Percentiles rank a stretch among this genome's conserved stretches.
Conservation (phyloP, 768 basidiomycete species). For the Pleurotus pulmonarius region DNA sequence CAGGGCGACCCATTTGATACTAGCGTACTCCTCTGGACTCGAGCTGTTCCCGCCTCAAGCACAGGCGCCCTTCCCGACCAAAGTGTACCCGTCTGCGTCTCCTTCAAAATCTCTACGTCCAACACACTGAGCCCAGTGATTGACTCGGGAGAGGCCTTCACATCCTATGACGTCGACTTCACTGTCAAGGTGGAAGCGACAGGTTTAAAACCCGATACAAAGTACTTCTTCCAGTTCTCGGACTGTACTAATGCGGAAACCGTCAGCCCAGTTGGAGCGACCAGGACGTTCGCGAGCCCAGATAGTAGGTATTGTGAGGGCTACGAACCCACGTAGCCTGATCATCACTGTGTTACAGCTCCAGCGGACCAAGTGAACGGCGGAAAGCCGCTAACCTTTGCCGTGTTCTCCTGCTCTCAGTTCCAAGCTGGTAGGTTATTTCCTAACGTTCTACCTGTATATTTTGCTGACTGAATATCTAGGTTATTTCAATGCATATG, state of each 20-base stretch:
- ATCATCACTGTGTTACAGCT: slow-evolving; percentile 22
- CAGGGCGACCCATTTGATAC: slow-evolving; percentile 53
- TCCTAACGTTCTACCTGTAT: background rate
- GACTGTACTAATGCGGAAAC: slow-evolving; percentile 46
- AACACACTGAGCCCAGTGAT: slow-evolving; percentile 28
- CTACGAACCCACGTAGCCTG: background rate
- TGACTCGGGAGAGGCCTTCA: slow-evolving; percentile 47
- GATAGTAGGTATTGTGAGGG: slow-evolving; percentile 30
- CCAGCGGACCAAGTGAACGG: slow-evolving; percentile 44
- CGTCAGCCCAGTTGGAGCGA: slow-evolving; percentile 44
- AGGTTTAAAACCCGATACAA: slow-evolving; percentile 43
- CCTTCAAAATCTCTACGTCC: slow-evolving; percentile 40
- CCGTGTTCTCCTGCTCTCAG: slow-evolving; percentile 57
- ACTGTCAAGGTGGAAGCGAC: slow-evolving; percentile 59
- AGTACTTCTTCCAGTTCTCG: slow-evolving; percentile 52
- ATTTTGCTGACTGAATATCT: background rate
- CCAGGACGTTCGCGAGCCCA: slow-evolving; percentile 46
- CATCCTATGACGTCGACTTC: slow-evolving; percentile 55
- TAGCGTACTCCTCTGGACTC: slow-evolving; percentile 61
- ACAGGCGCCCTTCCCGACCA: slow-evolving; percentile 35
- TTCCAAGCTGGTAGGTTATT: slow-evolving; percentile 40
- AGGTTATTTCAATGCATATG: slow-evolving; percentile 64
- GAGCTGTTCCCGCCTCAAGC: slow-evolving; percentile 37
- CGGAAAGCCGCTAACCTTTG: slow-evolving; percentile 48
- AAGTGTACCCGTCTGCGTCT: slow-evolving; percentile 49